A percentile compares a stretch with the other conserved stretches of the same genome.
Evolutionary conservation across 495 filamentous ascomycete species (phyloP).

Genomic region (Bryoglossum gracile): DNA sequence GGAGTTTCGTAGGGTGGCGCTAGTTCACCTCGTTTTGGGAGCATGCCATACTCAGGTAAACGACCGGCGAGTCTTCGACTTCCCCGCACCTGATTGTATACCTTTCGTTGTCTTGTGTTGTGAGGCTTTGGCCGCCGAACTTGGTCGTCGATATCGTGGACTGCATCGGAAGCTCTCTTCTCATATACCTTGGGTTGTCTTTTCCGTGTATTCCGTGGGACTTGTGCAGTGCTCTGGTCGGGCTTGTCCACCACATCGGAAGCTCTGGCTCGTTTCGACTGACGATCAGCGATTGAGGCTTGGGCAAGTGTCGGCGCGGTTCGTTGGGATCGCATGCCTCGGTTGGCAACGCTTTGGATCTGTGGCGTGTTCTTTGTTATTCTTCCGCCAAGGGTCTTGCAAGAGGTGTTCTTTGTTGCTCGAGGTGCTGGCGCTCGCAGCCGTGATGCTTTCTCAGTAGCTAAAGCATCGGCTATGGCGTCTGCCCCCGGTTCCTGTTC

Average conservation of each 20-base stretch:
- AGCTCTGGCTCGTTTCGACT: neutral
- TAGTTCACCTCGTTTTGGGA: slow-evolving; percentile 1
- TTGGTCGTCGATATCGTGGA: neutral
- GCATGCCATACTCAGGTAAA: slow-evolving; percentile 6
- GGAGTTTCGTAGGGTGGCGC: neutral
- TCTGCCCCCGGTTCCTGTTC: neutral
- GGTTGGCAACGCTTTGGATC: neutral
- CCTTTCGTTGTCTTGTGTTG: neutral
- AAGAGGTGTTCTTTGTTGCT: neutral
- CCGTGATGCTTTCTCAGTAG: neutral
- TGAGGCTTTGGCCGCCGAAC: neutral
- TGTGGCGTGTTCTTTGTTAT: neutral
- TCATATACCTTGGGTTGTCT: neutral
- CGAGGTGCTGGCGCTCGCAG: neutral
- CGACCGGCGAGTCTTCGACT: slow-evolving; percentile 6
- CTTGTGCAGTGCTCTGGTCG: neutral
- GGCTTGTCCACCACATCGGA: neutral
- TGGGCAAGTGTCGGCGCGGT: neutral
- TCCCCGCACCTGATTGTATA: neutral
- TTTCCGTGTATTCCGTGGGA: neutral
- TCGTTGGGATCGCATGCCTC: neutral
- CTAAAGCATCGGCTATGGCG: neutral
- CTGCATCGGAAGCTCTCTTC: neutral
- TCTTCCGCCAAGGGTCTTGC: neutral
- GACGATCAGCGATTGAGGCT: neutral